Percentiles rank a stretch among this genome's conserved stretches.
Conservation (phyloP, 2,329 filamentous ascomycete species). For the Colletotrichum liriopes region DNA sequence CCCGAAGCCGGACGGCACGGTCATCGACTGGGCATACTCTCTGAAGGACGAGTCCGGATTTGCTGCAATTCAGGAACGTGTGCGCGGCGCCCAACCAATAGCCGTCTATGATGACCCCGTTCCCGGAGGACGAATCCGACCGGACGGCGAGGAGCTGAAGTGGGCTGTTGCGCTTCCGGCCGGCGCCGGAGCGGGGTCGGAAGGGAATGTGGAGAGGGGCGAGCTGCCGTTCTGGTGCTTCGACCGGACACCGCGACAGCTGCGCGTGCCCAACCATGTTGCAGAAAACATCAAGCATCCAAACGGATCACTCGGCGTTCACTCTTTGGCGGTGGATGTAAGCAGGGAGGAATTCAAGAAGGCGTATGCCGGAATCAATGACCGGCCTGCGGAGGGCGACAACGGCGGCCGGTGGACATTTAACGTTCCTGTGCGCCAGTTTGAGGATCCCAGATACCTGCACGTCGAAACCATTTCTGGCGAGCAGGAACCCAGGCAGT, state of each 20-base stretch:
- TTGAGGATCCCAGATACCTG: constrained; percentile 31
- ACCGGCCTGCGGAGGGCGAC: constrained; percentile 14
- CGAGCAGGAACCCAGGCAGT: not conserved
- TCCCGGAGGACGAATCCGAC: constrained; percentile 67
- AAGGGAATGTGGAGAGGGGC: constrained; percentile 57
- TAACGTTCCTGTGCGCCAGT: constrained; percentile 35
- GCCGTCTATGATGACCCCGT: constrained; percentile 65
- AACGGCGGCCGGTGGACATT: constrained; percentile 22
- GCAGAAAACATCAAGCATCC: constrained; percentile 62
- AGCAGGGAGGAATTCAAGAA: constrained; percentile 31
- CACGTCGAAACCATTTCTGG: constrained; percentile 12
- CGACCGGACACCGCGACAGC: constrained; percentile 70
- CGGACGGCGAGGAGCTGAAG: constrained; percentile 70
- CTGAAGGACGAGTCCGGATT: constrained; percentile 56
- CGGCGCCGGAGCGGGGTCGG: constrained; percentile 43
- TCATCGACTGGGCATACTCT: constrained; percentile 75
- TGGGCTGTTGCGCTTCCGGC: constrained; percentile 71
- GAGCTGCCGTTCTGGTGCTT: constrained; percentile 77
- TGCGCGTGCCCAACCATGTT: constrained; percentile 66
- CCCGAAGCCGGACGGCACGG: constrained; percentile 60
- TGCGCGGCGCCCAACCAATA: constrained; percentile 50
- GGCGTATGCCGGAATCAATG: constrained; percentile 32
- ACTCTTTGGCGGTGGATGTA: constrained; percentile 58
- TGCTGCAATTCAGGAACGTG: constrained; percentile 53
- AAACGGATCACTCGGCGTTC: constrained; percentile 66